Conservation (phyloP, 805 yeast species). For the Metschnikowia cubensis region DNA sequence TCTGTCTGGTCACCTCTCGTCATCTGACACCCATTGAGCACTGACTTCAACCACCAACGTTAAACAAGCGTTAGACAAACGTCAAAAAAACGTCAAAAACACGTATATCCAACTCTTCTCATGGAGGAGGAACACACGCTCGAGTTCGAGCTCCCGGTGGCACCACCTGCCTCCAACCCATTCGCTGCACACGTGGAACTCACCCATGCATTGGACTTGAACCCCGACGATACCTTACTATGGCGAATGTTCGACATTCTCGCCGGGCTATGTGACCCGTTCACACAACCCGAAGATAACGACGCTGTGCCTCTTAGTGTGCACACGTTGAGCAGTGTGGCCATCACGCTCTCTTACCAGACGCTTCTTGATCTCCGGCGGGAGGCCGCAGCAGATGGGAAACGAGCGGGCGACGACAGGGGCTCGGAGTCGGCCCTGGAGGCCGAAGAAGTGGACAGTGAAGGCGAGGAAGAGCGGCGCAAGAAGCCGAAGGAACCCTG, state of each 20-base stretch:
- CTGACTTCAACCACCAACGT: too few relatives aligned
- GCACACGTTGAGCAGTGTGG: slow-evolving; percentile 49
- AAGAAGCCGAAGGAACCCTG: slow-evolving; percentile 4
- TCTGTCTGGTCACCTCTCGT: too few relatives aligned
- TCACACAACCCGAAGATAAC: slow-evolving; percentile 64
- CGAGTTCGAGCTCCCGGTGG: slow-evolving; percentile 16
- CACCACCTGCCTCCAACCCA: slow-evolving; percentile 9
- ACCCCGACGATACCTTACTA: slow-evolving; percentile 8
- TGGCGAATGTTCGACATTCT: slow-evolving; percentile 13
- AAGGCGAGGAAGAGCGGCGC: not conserved
- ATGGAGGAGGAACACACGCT: slow-evolving; percentile 14
- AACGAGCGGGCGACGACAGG: not conserved
- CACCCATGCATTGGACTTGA: slow-evolving; percentile 7
- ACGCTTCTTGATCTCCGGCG: slow-evolving; percentile 16
- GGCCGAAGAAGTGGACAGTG: not conserved
- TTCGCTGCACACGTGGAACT: slow-evolving; percentile 13
- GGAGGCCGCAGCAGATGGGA: not conserved
- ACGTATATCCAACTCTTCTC: not conserved
- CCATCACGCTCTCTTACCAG: slow-evolving; percentile 39
- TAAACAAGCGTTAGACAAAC: too few relatives aligned
- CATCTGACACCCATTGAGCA: too few relatives aligned
- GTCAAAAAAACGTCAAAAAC: not conserved
- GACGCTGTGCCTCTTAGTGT: slow-evolving; percentile 52
- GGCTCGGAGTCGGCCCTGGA: not conserved
- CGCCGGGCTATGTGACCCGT: slow-evolving; percentile 48